Conservation (phyloP, 345 rosid genomes). For the Bretschneidera sinensis region DNA sequence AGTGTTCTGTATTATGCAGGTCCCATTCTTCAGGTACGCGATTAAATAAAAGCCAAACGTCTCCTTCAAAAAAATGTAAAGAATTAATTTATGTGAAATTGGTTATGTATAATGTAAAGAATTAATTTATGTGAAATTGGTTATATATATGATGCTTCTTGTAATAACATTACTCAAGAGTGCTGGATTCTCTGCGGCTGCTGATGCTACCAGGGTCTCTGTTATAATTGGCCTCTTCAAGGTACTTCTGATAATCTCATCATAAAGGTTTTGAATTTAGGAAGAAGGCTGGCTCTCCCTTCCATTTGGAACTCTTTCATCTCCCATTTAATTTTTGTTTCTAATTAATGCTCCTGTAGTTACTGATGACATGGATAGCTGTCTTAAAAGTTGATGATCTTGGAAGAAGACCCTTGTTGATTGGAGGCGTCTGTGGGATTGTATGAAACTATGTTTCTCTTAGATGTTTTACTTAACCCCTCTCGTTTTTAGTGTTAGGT, state of each 20-base stretch:
- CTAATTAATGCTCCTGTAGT: constrained; percentile 31
- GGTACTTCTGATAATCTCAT: constrained; percentile 34
- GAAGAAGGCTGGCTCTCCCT: background rate
- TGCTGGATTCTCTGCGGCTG: constrained; percentile 97
- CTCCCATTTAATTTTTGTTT: constrained; percentile 1
- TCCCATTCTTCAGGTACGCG: constrained; percentile 84
- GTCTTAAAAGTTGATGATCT: constrained; percentile 85
- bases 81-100: too few species aligned
- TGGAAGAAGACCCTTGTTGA: constrained; percentile 88
- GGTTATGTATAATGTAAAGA: too few species aligned
- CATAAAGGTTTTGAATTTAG: background rate
- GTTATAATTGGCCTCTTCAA: constrained; percentile 83
- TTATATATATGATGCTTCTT: constrained; percentile 11
- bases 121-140: background rate
- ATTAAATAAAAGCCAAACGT: constrained; percentile 6
- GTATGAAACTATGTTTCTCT: constrained; percentile 34
- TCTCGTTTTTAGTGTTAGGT: constrained; percentile 1
- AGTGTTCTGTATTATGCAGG: constrained; percentile 98
- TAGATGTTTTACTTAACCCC: background rate
- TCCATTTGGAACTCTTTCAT: constrained; percentile 5
- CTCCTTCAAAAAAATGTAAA: constrained; percentile 12
- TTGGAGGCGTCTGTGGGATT: constrained; percentile 90
- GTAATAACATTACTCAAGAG: constrained; percentile 36
- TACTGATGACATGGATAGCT: constrained; percentile 85
- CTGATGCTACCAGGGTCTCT: constrained; percentile 95